phyloP scores from a whole-genome alignment of 192 early-diverging fungal species.

The Podila epigama region DNA sequence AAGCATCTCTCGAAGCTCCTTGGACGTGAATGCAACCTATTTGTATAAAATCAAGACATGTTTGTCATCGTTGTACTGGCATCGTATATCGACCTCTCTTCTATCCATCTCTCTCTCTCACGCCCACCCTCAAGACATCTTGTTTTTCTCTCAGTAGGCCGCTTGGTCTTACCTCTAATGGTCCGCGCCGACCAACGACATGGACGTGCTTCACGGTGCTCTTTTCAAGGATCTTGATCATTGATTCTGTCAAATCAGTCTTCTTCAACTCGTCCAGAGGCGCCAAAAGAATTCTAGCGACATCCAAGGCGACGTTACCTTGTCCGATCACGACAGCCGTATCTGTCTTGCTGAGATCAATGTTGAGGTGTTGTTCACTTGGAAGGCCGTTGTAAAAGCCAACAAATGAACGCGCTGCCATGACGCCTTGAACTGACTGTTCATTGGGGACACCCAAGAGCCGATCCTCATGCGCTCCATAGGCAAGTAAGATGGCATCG shows the following conservation, averaged over 20 bases:
- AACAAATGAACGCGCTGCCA: conserved; percentile 87
- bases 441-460: conserved; percentile 75
- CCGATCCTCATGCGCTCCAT: conserved; percentile 83
- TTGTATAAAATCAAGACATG: neutral
- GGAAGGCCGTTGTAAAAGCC: conserved; percentile 96
- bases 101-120: too few species aligned
- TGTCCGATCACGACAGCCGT: conserved; percentile 88
- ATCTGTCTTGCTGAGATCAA: conserved; percentile 72
- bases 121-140: too few species aligned
- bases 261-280: conserved; percentile 72
- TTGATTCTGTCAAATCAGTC: conserved; percentile 88
- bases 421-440: conserved; percentile 62
- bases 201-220: conserved; percentile 84
- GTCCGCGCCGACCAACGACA: conserved; percentile 91
- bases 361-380: conserved; percentile 61
- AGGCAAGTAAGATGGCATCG: conserved; percentile 82
- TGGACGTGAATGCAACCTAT: conserved; percentile 88
- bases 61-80: too few species aligned
- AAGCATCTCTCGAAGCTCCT: conserved; percentile 95
- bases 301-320: conserved; percentile 95
- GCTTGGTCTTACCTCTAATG: conserved; percentile 84
- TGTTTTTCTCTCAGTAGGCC: too few species aligned
- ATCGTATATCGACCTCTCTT: too few species aligned
- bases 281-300: conserved; percentile 84
- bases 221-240: conserved; percentile 67